Evolutionary conservation across 129 eudicot genomes (phyloP).

Genomic region (Deinandra increscens): DNA sequence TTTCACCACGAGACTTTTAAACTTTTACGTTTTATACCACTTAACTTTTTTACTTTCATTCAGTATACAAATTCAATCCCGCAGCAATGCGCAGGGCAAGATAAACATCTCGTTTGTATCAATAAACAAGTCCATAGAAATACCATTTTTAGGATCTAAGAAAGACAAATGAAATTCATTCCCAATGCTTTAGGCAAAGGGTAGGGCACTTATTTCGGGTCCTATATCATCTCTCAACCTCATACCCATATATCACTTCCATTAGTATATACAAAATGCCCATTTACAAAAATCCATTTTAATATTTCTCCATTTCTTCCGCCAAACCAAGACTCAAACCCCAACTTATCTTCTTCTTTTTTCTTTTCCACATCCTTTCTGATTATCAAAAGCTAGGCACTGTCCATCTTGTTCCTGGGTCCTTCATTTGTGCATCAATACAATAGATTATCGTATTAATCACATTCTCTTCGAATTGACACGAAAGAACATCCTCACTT

Average conservation of each 20-base stretch:
- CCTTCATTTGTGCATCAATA: neutral
- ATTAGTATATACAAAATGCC: constrained; percentile 15
- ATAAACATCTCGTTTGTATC: no score
- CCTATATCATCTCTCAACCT: constrained; percentile 37
- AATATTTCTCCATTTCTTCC: constrained; percentile 7
- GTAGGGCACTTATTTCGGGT: constrained; percentile 23
- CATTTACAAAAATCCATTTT: constrained; percentile 14
- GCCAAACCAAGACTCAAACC: constrained; percentile 24
- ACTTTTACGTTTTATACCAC: no score
- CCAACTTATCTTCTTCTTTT: neutral
- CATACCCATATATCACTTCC: constrained; percentile 22
- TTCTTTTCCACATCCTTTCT: neutral
- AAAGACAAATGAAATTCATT: neutral
- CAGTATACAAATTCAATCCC: no score
- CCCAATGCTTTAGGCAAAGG: constrained; percentile 14
- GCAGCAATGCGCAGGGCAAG: no score
- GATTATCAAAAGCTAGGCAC: constrained; percentile 8
- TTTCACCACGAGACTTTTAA: no score
- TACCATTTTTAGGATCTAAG: neutral
- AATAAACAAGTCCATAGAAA: no score
- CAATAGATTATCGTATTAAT: neutral
- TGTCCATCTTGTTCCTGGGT: neutral
- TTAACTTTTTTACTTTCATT: no score
- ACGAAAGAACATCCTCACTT: neutral
- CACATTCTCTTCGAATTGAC: neutral